Evolutionary conservation across 441 rosid species (phyloP).

Genomic region (Adansonia madagascariensis): DNA sequence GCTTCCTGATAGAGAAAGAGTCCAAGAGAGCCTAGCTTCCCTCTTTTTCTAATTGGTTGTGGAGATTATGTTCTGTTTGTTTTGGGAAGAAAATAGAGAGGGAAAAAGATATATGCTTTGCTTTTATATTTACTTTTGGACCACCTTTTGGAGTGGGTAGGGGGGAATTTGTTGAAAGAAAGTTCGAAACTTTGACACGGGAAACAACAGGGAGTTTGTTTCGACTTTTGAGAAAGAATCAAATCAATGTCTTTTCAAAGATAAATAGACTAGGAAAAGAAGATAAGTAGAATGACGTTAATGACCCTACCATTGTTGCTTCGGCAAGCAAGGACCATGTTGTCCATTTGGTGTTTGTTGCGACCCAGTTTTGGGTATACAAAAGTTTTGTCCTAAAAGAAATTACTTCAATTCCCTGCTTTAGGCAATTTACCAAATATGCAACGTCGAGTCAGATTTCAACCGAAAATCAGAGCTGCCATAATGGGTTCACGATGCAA

Average conservation of each 20-base stretch:
- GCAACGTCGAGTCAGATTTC: too few species aligned
- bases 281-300: background rate
- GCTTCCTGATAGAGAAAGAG: background rate
- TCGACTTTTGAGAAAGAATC: background rate
- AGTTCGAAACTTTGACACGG: background rate
- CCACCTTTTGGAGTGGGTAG: too few species aligned
- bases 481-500: too few species aligned
- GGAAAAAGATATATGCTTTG: conserved; percentile 24
- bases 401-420: too few species aligned
- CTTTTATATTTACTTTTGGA: background rate
- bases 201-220: background rate
- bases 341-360: background rate
- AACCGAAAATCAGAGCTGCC: too few species aligned
- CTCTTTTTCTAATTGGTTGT: background rate
- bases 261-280: background rate
- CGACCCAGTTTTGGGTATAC: too few species aligned
- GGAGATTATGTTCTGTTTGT: background rate
- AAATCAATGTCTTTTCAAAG: background rate
- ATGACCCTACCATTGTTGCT: background rate
- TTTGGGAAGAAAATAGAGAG: background rate
- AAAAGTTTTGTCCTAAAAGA: too few species aligned
- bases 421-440: too few species aligned
- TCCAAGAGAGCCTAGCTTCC: background rate
- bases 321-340: background rate
- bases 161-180: background rate